Conservation (phyloP, 2,329 filamentous ascomycete genomes). For the Epichloe coenophiala region DNA sequence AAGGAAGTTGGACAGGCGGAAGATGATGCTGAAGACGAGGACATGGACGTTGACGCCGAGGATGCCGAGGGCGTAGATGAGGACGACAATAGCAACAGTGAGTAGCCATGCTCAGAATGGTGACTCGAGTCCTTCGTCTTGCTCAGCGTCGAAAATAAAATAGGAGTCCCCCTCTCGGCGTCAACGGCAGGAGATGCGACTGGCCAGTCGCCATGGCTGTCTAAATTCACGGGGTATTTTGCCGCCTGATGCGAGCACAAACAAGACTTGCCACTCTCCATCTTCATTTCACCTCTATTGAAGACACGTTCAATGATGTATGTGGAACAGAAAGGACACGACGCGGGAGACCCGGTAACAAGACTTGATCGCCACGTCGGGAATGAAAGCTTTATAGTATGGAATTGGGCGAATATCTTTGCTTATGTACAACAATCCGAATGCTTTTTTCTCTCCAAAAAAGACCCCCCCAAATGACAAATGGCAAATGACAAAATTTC, state of each 20-base stretch:
- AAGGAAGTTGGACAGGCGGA: slow-evolving; percentile 2
- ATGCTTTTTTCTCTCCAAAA: neutral
- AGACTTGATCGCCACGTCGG: neutral
- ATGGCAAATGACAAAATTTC: neutral
- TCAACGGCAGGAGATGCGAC: neutral
- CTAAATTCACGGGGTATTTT: slow-evolving; percentile 3
- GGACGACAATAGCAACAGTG: slow-evolving; percentile 8
- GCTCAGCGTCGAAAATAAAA: neutral
- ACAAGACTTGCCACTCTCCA: neutral
- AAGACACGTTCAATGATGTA: neutral
- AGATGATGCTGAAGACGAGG: slow-evolving; percentile 15
- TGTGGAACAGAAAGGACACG: neutral
- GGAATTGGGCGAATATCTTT: neutral
- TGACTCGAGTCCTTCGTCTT: neutral
- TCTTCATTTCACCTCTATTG: neutral
- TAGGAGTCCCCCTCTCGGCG: slow-evolving; percentile 1
- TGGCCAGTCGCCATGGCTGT: slow-evolving; percentile 3
- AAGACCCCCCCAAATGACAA: too few species aligned
- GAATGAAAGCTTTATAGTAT: neutral
- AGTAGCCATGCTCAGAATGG: slow-evolving; percentile 5
- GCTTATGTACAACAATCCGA: neutral
- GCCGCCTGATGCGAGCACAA: neutral
- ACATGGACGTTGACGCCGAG: slow-evolving; percentile 11
- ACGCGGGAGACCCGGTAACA: neutral
- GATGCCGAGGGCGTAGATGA: slow-evolving; percentile 9